A percentile compares a stretch with the other conserved stretches of the same genome.
These are phyloP conservation scores for Tetracentron sinense DNA, from an alignment of 164 flowering plant species.

Conservation along the genomic window DNA sequence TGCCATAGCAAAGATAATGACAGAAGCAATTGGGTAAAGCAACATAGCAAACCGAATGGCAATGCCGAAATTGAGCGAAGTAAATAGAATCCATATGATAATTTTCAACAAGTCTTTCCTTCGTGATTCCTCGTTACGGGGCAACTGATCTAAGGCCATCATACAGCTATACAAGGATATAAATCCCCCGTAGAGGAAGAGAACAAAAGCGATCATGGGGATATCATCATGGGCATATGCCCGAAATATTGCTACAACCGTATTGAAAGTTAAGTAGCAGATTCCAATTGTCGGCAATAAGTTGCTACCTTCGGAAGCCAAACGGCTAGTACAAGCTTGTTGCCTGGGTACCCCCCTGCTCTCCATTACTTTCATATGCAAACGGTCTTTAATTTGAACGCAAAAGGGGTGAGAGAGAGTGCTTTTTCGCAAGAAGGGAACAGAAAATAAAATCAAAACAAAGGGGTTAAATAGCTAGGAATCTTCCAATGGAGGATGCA, in stretches of 20 bases:
- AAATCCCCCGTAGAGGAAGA: constrained; percentile 4
- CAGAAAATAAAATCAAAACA: too few relatives aligned
- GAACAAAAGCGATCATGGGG: neutral
- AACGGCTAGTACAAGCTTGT: neutral
- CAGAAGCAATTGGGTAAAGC: neutral
- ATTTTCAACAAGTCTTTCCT: constrained; percentile 4
- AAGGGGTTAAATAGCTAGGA: too few relatives aligned
- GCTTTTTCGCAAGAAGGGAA: too few relatives aligned
- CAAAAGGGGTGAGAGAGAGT: too few relatives aligned
- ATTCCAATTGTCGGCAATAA: neutral
- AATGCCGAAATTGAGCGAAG: constrained; percentile 1
- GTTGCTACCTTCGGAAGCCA: neutral
- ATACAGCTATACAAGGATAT: neutral
- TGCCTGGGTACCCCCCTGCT: too few relatives aligned
- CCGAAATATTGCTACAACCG: neutral
- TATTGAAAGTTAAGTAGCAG: neutral
- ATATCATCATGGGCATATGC: constrained; percentile 1
- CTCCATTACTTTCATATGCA: too few relatives aligned
- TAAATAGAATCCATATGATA: neutral
- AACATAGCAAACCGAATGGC: constrained; percentile 3
- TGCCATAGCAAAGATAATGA: neutral
- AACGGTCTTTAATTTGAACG: too few relatives aligned
- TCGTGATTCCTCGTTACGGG: neutral
- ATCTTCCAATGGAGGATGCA: too few relatives aligned
- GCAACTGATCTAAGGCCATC: neutral